Base-by-base conservation (phyloP, 2,329 filamentous ascomycete genomes). In the Clathrospora elynae region DNA sequence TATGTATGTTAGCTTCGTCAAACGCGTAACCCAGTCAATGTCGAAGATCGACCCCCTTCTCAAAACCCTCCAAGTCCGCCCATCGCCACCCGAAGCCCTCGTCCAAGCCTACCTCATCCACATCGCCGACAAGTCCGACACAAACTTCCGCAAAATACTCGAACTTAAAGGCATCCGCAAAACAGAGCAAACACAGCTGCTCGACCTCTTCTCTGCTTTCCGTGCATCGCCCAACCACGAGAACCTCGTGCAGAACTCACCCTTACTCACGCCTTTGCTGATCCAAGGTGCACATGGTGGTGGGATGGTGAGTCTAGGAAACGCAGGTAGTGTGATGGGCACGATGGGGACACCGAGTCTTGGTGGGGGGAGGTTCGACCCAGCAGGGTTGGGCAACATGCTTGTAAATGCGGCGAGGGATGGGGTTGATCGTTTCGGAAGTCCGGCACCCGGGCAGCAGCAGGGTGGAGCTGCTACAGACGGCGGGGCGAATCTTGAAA, bases 51-150 rank as follows among this genome's bases (percentile, higher is more conserved):
- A 97, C 62, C 88, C 90, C 1, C 81, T 99, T 14, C 85, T 99
- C 59, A 99, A 99, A 73, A 97, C 93, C 2, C 81, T 99, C 3
- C 93, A 99, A 76, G 92, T 99, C 33, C 89, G 89, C 18, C 84
- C 91, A 2, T 88, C 87, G 4, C 93, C 93, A 0, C 88, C 92
- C 0, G 93, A 99, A 75, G 92, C 89, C 2, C 82, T 99, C 3
- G 91, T 99, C 0, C 92, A 97, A 73, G 93, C 93, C 22, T 99
- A 99, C 68, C 84, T 99, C 22, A 95, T 97, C 70, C 93, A 97
- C 73, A 93, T 99, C 54, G 90, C 84, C 55, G 93, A 99, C 75
- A 85, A 88, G 42, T 95, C 87, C 52, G 93, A 97, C 67, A 82
- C 83, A 61, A 99, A 99, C 73, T 99, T 99, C 80, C 85, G 85